Percentiles rank a stretch among this genome's conserved stretches.
Conservation (phyloP, 1,284 basidiomycete species). For the Marasmius tenuissimus region DNA sequence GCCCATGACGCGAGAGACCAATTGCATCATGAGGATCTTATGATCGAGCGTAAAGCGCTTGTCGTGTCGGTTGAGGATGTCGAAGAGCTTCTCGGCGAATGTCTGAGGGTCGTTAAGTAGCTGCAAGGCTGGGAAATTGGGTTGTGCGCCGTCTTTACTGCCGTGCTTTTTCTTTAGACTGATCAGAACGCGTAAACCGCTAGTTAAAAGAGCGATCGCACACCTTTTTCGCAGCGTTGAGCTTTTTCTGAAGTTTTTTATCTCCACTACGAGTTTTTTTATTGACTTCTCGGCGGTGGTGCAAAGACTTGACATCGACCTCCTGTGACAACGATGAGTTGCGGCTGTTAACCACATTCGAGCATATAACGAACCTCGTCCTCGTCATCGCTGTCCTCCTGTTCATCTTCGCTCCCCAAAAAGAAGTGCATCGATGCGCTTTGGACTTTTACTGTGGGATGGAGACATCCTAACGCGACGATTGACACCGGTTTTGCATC, state of each 20-base stretch:
- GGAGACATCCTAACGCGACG: slow-evolving; percentile 89
- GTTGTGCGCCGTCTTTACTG: slow-evolving; percentile 38
- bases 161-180: slow-evolving; percentile 60
- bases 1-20: slow-evolving; percentile 94
- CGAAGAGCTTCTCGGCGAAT: slow-evolving; percentile 94
- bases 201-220: slow-evolving; percentile 10
- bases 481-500: slow-evolving; percentile 96
- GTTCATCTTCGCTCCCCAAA: slow-evolving; percentile 79
- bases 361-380: slow-evolving; percentile 47
- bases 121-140: slow-evolving; percentile 94
- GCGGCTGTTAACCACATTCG: slow-evolving; percentile 6
- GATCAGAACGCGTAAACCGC: not conserved
- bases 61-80: slow-evolving; percentile 84
- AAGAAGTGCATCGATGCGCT: slow-evolving; percentile 98
- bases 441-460: slow-evolving; percentile 94
- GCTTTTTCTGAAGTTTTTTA: slow-evolving; percentile 72
- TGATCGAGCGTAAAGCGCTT: slow-evolving; percentile 94
- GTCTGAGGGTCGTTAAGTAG: slow-evolving; percentile 95
- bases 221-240: slow-evolving; percentile 73
- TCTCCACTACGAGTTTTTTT: slow-evolving; percentile 85
- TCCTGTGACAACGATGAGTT: slow-evolving; percentile 36
- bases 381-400: slow-evolving; percentile 70
- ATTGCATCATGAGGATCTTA: slow-evolving; percentile 97
- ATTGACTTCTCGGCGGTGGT: slow-evolving; percentile 85
- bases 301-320: slow-evolving; percentile 69